Conservation (phyloP, 331 rosid genomes). For the Quercus lobata region DNA sequence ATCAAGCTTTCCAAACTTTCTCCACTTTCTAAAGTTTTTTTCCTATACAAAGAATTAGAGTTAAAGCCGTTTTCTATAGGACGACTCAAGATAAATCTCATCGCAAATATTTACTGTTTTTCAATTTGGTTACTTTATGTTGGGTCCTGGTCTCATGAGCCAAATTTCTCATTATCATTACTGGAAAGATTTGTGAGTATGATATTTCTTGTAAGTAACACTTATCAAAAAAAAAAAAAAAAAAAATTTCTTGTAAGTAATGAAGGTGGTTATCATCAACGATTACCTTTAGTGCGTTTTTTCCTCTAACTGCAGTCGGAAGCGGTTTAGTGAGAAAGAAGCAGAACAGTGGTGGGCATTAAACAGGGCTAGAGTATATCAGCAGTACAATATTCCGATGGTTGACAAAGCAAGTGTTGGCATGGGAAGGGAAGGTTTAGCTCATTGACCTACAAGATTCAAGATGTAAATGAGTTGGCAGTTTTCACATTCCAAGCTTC, state of each 20-base stretch:
- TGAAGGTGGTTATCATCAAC: not conserved
- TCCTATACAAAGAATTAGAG: not conserved
- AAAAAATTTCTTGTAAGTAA: too few species aligned
- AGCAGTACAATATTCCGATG: slow-evolving; percentile 29
- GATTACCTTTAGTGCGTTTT: not conserved
- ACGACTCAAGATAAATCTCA: not conserved
- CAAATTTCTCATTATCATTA: not conserved
- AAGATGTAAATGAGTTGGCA: not conserved
- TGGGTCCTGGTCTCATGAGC: not conserved
- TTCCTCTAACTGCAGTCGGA: slow-evolving; percentile 23
- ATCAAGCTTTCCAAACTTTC: not conserved
- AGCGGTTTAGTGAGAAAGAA: slow-evolving; percentile 40
- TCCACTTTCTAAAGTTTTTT: not conserved
- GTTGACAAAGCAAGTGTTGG: slow-evolving; percentile 22
- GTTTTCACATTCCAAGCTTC: not conserved
- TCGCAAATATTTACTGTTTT: not conserved
- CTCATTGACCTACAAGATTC: slow-evolving; percentile 14
- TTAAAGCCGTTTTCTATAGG: not conserved
- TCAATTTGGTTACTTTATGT: not conserved
- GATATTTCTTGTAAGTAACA: not conserved
- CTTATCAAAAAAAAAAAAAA: too few species aligned
- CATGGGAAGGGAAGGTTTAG: slow-evolving; percentile 22
- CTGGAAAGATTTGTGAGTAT: not conserved
- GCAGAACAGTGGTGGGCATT: slow-evolving; percentile 37
- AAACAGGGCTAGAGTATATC: slow-evolving; percentile 33